These are phyloP conservation scores for Alloteropsis semialata DNA, from an alignment of 176 grass and related monocot genomes.

Conservation along the genomic window DNA sequence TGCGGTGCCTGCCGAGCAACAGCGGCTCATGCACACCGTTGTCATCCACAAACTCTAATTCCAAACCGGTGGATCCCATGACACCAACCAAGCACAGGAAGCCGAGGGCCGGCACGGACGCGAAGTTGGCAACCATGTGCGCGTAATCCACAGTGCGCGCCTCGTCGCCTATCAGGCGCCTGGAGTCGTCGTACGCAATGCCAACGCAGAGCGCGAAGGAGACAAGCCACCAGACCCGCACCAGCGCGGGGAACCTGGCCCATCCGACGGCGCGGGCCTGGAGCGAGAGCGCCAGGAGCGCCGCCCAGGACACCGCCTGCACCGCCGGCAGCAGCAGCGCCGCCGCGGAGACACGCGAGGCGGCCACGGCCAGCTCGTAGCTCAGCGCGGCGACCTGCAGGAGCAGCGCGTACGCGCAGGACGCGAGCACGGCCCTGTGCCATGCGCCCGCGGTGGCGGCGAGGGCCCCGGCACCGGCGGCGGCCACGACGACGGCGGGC, in stretches of 20 bases:
- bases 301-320: constrained; percentile 66
- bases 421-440: constrained; percentile 35
- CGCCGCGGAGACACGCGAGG: not conserved
- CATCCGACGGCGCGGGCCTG: constrained; percentile 42
- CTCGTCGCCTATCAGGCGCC: constrained; percentile 29
- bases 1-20: constrained; percentile 34
- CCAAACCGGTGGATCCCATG: constrained; percentile 66
- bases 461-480: not conserved
- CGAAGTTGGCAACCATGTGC: constrained; percentile 68
- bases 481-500: not conserved
- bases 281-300: constrained; percentile 47
- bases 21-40: constrained; percentile 54
- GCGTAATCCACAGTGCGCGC: constrained; percentile 31
- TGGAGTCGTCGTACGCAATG: constrained; percentile 47
- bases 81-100: constrained; percentile 76
- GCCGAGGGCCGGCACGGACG: constrained; percentile 47
- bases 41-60: constrained; percentile 39
- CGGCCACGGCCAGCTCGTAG: constrained; percentile 45
- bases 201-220: constrained; percentile 68
- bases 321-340: constrained; percentile 48
- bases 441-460: constrained; percentile 25
- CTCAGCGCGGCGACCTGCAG: constrained; percentile 53
- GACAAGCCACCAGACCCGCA: constrained; percentile 86
- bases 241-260: constrained; percentile 59
- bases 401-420: constrained; percentile 60